These are phyloP conservation scores for Xylaria intraflava DNA, from an alignment of 495 filamentous ascomycete species.

Conservation along the genomic window DNA sequence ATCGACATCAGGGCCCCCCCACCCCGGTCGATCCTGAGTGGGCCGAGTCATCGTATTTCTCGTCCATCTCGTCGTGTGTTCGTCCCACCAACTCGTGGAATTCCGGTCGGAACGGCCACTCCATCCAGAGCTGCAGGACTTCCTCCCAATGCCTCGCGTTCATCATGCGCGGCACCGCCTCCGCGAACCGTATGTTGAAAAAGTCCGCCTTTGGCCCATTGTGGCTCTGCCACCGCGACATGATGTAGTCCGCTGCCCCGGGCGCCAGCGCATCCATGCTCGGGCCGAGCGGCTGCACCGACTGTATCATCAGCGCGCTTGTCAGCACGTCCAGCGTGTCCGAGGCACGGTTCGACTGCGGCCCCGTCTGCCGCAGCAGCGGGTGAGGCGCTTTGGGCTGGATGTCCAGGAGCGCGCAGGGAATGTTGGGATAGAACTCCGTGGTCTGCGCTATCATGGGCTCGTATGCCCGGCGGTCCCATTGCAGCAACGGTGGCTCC, in stretches of 20 bases:
- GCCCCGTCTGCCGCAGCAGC: constrained; percentile 32
- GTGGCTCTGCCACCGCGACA: constrained; percentile 30
- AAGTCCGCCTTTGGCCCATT: constrained; percentile 37
- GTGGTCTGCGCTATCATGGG: constrained; percentile 41
- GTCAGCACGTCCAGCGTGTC: constrained; percentile 37
- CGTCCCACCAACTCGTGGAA: constrained; percentile 35
- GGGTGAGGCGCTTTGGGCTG: constrained; percentile 34
- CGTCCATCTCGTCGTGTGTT: constrained; percentile 21
- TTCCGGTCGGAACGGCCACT: constrained; percentile 53
- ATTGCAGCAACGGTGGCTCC: constrained; percentile 45
- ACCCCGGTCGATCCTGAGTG: background rate
- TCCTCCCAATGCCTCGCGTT: constrained; percentile 42
- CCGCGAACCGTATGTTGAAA: constrained; percentile 16
- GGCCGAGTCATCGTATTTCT: constrained; percentile 2
- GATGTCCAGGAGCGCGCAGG: constrained; percentile 38
- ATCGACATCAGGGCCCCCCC: no score
- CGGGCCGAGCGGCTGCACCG: constrained; percentile 15
- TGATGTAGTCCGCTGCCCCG: constrained; percentile 38
- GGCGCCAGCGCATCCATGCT: constrained; percentile 26
- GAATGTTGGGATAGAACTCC: constrained; percentile 52
- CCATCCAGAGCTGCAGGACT: constrained; percentile 45
- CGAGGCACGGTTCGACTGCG: constrained; percentile 23
- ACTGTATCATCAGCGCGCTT: constrained; percentile 13
- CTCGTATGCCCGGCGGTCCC: constrained; percentile 59
- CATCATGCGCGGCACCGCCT: constrained; percentile 37